Base-by-base conservation (phyloP, 164 flowering plant genomes). In the Stephania yunnanensis region DNA sequence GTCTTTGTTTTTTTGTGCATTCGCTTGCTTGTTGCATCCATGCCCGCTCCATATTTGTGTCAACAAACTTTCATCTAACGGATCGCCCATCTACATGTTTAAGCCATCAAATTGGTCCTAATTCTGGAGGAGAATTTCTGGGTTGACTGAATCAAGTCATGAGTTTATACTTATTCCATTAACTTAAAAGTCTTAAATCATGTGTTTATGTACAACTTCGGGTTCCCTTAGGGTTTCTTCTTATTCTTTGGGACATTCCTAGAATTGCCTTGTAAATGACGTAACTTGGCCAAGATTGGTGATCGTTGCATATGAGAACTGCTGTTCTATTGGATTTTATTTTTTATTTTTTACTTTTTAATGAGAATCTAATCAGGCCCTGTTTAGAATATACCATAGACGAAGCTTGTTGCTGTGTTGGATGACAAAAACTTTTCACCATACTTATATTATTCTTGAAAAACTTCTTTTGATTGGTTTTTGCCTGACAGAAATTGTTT, bases 401-500 rank as follows among this genome's bases (percentile, higher is more conserved):
- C 13, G 63, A 4, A 15, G 13, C 19, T 15, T 55, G 20, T 19
- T 58, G 19, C n/a, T 15, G 17, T 19, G n/a, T 6, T 6, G 19
- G 64, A 2, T 55, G 63, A 12, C 13, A 55, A 55, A 13, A 1
- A 11, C 17, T 55, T 55, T 55, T n/a, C 20, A 58, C 7, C 42
- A 19, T 58, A n/a, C 64, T 58, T 36, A 30, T 2, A 30, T 45
- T 19, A 31, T 31, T 30, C 63, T 46, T 78, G 52, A 63, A 69
- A 19, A 46, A 22, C 58, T 20, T 64, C 17, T 6, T 17, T 11
- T 72, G 44, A 22, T 76, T 73, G 63, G 17, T 64, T 29, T 22
- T 46, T 76, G 68, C 74, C 3, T 63, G 77, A 36, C 87, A 95
- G 98, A 95, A 92, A 84, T 63, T 95, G 72, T 93, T 81, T 81